Evolutionary conservation across 768 basidiomycete genomes (phyloP).

Genomic region (Goffeauzyma gilvescens): DNA sequence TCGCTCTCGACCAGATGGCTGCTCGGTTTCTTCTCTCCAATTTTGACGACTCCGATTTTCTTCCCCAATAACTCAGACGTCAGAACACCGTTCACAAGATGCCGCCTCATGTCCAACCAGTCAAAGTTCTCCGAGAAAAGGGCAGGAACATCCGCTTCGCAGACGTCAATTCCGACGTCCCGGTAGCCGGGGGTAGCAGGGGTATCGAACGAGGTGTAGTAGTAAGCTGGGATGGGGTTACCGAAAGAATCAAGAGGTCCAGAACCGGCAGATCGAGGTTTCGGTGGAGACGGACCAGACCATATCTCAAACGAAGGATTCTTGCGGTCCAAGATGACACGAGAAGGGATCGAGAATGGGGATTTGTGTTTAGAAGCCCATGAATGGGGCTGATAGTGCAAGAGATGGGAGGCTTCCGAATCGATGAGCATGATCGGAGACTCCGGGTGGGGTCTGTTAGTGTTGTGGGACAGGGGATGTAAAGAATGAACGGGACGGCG

Average conservation of each 20-base stretch:
- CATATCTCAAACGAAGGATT: constrained; percentile 69
- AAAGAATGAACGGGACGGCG: background rate
- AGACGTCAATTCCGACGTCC: constrained; percentile 30
- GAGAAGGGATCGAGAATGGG: constrained; percentile 18
- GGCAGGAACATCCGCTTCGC: constrained; percentile 57
- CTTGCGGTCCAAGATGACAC: constrained; percentile 48
- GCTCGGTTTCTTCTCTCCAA: constrained; percentile 36
- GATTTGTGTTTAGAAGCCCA: constrained; percentile 16
- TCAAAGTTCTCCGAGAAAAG: constrained; percentile 98
- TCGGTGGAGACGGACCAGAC: constrained; percentile 40
- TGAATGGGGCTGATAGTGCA: constrained; percentile 23
- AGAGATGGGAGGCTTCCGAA: constrained; percentile 21
- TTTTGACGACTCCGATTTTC: constrained; percentile 76
- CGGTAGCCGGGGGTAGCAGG: constrained; percentile 19
- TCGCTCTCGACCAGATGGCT: no score
- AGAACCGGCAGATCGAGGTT: background rate
- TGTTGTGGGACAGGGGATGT: background rate
- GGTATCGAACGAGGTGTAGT: background rate
- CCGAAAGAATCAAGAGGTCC: background rate
- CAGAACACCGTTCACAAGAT: constrained; percentile 85
- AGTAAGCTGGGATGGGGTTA: constrained; percentile 8
- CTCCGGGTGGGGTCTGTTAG: constrained; percentile 42
- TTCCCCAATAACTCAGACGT: constrained; percentile 89
- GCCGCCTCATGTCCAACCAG: constrained; percentile 71
- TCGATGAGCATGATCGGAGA: constrained; percentile 30